phyloP scores from a whole-genome alignment of 2,329 filamentous ascomycete species.

The Sporothrix variecibatus region DNA sequence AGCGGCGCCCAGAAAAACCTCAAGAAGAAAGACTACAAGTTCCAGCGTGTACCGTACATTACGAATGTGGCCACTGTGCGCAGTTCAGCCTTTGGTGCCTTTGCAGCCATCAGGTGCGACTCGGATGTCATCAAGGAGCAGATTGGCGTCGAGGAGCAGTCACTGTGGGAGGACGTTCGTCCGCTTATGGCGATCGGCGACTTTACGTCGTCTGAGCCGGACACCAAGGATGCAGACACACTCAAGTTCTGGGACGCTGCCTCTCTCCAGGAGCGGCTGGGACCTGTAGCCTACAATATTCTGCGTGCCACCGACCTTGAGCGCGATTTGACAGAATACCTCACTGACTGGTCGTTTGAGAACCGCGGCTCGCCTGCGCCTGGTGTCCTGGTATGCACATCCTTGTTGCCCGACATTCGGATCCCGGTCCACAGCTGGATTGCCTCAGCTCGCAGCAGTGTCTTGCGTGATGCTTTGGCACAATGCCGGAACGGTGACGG shows the following conservation, averaged over 20 bases:
- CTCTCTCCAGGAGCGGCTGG: slow-evolving; percentile 55
- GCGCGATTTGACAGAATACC: slow-evolving; percentile 57
- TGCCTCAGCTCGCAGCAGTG: slow-evolving; percentile 69
- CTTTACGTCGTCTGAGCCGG: slow-evolving; percentile 52
- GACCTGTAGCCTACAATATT: slow-evolving; percentile 53
- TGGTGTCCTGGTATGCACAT: slow-evolving; percentile 53
- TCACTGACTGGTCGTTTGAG: slow-evolving; percentile 44
- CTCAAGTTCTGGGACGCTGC: slow-evolving; percentile 46
- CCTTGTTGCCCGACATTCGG: slow-evolving; percentile 64
- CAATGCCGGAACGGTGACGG: slow-evolving; percentile 56
- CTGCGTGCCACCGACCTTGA: slow-evolving; percentile 68
- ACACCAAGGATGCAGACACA: slow-evolving; percentile 42
- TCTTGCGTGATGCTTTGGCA: slow-evolving; percentile 64
- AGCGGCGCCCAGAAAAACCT: slow-evolving; percentile 44
- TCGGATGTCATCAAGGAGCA: slow-evolving; percentile 75
- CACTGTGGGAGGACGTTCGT: slow-evolving; percentile 72
- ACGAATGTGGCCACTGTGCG: slow-evolving; percentile 82
- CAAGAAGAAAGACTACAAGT: slow-evolving; percentile 89
- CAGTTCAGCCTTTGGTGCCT: slow-evolving; percentile 87
- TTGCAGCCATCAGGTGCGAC: slow-evolving; percentile 82
- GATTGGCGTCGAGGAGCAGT: slow-evolving; percentile 66
- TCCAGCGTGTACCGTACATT: slow-evolving; percentile 83
- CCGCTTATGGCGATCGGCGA: slow-evolving; percentile 68
- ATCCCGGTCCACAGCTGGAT: slow-evolving; percentile 86
- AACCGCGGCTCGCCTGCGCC: slow-evolving; percentile 38